These are phyloP conservation scores for Mrakia gelida DNA, from an alignment of 768 basidiomycete genomes.

Conservation along the genomic window DNA sequence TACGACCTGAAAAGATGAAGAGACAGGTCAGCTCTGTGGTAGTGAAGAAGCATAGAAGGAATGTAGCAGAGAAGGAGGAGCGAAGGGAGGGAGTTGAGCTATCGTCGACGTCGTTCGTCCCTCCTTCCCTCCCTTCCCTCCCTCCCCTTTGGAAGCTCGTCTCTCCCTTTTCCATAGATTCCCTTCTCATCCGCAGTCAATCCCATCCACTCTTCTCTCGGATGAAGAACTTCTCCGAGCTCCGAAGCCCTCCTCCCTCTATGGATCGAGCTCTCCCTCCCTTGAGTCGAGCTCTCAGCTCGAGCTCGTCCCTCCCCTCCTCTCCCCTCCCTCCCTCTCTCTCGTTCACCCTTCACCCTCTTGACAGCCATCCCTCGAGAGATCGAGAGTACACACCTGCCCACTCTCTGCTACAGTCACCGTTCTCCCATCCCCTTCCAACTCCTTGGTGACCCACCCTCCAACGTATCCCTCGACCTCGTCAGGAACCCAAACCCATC, in stretches of 20 bases:
- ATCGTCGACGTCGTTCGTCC: background rate
- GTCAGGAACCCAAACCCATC: slow-evolving; percentile 33
- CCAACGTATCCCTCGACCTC: slow-evolving; percentile 31
- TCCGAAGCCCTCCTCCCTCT: no score
- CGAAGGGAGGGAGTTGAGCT: background rate
- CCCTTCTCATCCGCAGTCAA: background rate
- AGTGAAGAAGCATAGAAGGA: background rate
- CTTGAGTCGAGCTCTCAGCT: background rate
- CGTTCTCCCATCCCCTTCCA: background rate
- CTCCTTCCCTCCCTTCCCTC: background rate
- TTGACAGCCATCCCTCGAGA: background rate
- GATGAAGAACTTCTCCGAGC: no score
- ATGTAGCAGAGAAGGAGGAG: background rate
- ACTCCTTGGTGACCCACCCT: slow-evolving; percentile 31
- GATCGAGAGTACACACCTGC: slow-evolving; percentile 2
- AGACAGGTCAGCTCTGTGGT: background rate
- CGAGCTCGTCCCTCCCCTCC: background rate
- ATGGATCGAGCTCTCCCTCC: no score
- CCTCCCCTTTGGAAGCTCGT: background rate
- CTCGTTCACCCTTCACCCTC: no score
- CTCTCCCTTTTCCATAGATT: background rate
- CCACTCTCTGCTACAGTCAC: slow-evolving; percentile 16
- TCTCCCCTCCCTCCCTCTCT: background rate
- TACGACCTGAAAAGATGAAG: slow-evolving; percentile 10
- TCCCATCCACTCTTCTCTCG: no score